Conservation (phyloP, 2,329 filamentous ascomycete species). For the Phaeosphaeriaceae sp. region DNA sequence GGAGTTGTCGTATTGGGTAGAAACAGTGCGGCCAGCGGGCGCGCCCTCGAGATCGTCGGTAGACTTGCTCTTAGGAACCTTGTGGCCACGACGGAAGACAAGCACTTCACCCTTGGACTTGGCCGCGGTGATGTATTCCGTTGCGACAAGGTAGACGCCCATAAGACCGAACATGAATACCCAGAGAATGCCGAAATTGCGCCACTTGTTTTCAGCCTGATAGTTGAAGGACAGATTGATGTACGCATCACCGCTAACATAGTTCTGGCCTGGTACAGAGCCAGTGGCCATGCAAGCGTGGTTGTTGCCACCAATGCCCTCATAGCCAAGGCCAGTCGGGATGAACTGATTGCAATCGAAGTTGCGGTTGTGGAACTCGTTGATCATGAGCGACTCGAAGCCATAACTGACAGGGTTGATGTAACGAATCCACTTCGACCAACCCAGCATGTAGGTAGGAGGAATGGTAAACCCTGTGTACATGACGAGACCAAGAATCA, state of each 20-base stretch:
- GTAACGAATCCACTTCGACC: slow-evolving; percentile 86
- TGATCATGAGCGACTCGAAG: slow-evolving; percentile 82
- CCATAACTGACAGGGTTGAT: slow-evolving; percentile 80
- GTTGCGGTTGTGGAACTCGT: slow-evolving; percentile 75
- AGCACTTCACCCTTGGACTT: slow-evolving; percentile 62
- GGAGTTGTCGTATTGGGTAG: slow-evolving; percentile 46
- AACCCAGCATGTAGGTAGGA: slow-evolving; percentile 72
- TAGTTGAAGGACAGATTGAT: slow-evolving; percentile 47
- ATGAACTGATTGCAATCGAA: slow-evolving; percentile 62
- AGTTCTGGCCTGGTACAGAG: slow-evolving; percentile 46
- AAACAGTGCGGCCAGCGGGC: slow-evolving; percentile 37
- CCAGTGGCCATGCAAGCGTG: slow-evolving; percentile 54
- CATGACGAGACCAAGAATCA: slow-evolving; percentile 72
- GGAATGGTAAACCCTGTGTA: slow-evolving; percentile 72
- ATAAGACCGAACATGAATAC: slow-evolving; percentile 55
- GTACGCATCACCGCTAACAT: slow-evolving; percentile 51
- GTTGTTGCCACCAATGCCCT: slow-evolving; percentile 35
- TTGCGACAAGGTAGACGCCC: slow-evolving; percentile 52
- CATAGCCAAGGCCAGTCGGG: slow-evolving; percentile 53
- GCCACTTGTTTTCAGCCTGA: slow-evolving; percentile 53
- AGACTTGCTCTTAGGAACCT: slow-evolving; percentile 58
- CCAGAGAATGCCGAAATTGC: slow-evolving; percentile 57
- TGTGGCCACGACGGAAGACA: slow-evolving; percentile 58
- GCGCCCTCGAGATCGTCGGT: slow-evolving; percentile 52
- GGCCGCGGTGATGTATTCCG: slow-evolving; percentile 57